Base-by-base conservation (phyloP, 148 eudicot genomes). In the Nyssa sinensis region DNA sequence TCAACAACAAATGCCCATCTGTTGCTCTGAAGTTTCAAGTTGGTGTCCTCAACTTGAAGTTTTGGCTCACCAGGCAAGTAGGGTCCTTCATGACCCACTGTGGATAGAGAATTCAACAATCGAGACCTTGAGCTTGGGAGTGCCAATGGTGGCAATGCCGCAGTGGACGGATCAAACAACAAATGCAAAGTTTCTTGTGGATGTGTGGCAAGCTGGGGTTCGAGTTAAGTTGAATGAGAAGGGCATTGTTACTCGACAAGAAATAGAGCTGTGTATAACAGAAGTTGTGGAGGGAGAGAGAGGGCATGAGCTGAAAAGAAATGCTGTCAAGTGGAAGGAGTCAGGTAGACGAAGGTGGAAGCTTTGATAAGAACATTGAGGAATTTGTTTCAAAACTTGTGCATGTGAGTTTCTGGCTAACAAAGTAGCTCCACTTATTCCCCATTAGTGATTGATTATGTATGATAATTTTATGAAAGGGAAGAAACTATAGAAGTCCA, bases 1-100 rank as follows among this genome's bases (percentile, higher is more conserved):
- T 86, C 70, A 77, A 73, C 80, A 74, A 75, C 68, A 87, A 87
- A 71, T 93, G 98, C 77, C 94, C 98, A 62, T 93, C 98, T 41
- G 90, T 91, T 78, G 91, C 98, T 28, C 83, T 93, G 85, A 89
- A n/a, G 44, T 39, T 6, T 1, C 11, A 12, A 39, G 11, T 39
- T 39, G 44, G 44, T 39, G 44, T 6, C 44, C 44, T 39, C 44
- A 39, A 6, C 44, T 39, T 1, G 44, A 39, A 39, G 0, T 39
- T 39, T 12, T 39, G 44, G 44, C 3, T 39, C 44, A 39, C 11
- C 7, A 39, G 44, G 8, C 5, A n/a, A 9, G 44, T 39, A 12
- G 44, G 44, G 44, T 39, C 11, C 24, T 85, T 87, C 39, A 10
- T 82, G 28, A 80, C 83, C 8, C 90, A 86, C 29, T 77, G 87